Base-by-base conservation (phyloP, 2,329 filamentous ascomycete genomes). In the Zymoseptoria crescenta region DNA sequence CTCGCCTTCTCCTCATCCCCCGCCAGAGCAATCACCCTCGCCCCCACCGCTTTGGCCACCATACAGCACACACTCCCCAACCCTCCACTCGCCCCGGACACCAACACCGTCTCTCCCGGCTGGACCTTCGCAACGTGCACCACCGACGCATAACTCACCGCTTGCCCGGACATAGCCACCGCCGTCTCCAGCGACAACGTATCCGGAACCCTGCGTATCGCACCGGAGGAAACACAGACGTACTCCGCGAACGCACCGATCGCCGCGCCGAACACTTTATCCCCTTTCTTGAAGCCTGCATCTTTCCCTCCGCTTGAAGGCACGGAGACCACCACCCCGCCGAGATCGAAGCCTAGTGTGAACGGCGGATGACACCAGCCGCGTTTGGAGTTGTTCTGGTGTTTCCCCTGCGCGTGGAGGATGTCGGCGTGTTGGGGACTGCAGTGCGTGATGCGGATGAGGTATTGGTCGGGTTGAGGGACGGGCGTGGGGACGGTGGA, bases 361-460 rank as follows among this genome's bases (percentile, higher is more conserved):
- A 86, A 86, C 0, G 83, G 83, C 1, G 82, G 83, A 30, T 74
- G 74, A 45, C 83, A 77, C 56, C 82, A 77, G n/a, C 75, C 76
- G 29, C 73, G 75, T 54, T 70, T 71, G 20, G 65, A 59, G 54
- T 72, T 69, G 68, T 85, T 86, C 65, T 86, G 83, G 65, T 86
- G 83, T 62, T 79, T 77, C 7, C 83, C 83, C 66, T 76, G 76
- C 2, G 80, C 80, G 67, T 85, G 85, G 52, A 86, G 76, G 8
- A 83, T 77, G 65, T 86, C 83, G 53, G 84, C 82, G 66, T 83
- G 84, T 56, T 84, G 85, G 21, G 84, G 74, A 3, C 81, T 81
- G 56, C 80, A 79, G 59, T 83, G 81, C 1, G 79, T 79, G 55
- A 85, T 77, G 56, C 74, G 74, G 48, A 83, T 70, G 19, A 82